Percentiles rank a stretch among this genome's conserved stretches.
phyloP scores from a whole-genome alignment of 306 rosid genomes.

The Vicia villosa region DNA sequence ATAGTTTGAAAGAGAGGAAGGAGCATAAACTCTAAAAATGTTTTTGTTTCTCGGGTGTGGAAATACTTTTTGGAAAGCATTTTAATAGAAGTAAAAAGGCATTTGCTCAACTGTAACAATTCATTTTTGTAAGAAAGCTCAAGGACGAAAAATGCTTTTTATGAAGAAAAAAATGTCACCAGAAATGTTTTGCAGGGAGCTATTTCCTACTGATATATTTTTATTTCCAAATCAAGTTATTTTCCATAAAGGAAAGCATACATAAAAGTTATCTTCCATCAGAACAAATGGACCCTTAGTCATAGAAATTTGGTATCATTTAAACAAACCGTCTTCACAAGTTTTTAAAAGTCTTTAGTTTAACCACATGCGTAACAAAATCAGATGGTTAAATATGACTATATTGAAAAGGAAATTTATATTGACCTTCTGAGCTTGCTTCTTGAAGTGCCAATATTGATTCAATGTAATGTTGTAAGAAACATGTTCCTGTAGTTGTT shows the following conservation, averaged over 20 bases:
- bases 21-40: not conserved
- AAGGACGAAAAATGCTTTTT: not conserved
- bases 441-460: conserved; percentile 86
- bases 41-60: not conserved
- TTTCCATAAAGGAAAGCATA: not conserved
- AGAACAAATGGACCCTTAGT: conserved; percentile 5
- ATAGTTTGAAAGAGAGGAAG: conserved; percentile 13
- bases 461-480: conserved; percentile 80
- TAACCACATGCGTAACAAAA: conserved; percentile 14
- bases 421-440: conserved; percentile 75
- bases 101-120: conserved; percentile 8
- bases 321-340: not conserved
- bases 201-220: not conserved
- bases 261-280: conserved; percentile 3
- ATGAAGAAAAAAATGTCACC: not conserved
- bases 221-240: conserved; percentile 3
- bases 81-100: not conserved
- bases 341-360: not conserved
- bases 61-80: conserved; percentile 16
- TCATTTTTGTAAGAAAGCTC: not conserved
- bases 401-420: not conserved
- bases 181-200: conserved; percentile 12
- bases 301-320: conserved; percentile 10
- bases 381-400: conserved; percentile 24
- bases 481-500: conserved; percentile 72